A percentile compares a stretch with the other conserved stretches of the same genome.
phyloP scores from a whole-genome alignment of 495 filamentous ascomycete genomes.

The Astrothelium subdiscretum region DNA sequence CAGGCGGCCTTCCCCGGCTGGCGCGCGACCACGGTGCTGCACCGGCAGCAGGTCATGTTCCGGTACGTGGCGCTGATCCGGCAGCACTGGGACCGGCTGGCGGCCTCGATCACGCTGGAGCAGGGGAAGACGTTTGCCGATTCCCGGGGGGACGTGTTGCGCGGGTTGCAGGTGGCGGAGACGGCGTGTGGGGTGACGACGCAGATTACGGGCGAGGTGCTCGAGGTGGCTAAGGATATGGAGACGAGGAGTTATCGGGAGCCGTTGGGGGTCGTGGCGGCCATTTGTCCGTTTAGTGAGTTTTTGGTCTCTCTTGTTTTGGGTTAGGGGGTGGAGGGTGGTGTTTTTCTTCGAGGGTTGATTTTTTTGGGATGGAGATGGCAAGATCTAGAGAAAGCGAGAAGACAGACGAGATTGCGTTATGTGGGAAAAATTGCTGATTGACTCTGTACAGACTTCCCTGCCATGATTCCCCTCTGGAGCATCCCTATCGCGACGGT shows the following conservation, averaged over 20 bases:
- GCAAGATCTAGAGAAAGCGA: not conserved
- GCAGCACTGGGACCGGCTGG: slow-evolving; percentile 89
- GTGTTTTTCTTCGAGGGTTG: not conserved
- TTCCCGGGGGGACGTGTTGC: slow-evolving; percentile 87
- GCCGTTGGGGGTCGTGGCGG: slow-evolving; percentile 86
- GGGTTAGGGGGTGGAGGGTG: not conserved
- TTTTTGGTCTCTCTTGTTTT: slow-evolving; percentile 18
- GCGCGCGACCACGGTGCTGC: slow-evolving; percentile 72
- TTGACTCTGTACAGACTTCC: slow-evolving; percentile 48
- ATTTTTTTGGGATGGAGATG: not conserved
- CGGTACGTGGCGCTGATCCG: slow-evolving; percentile 83
- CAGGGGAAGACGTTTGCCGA: slow-evolving; percentile 98
- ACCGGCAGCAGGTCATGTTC: slow-evolving; percentile 94
- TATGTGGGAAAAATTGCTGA: no score
- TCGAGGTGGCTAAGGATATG: slow-evolving; percentile 99
- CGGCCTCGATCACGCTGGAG: slow-evolving; percentile 91
- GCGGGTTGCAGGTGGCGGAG: slow-evolving; percentile 93
- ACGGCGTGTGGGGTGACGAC: slow-evolving; percentile 90
- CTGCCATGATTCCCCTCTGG: slow-evolving; percentile 99
- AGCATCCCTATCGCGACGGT: slow-evolving; percentile 89
- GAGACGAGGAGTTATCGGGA: slow-evolving; percentile 90
- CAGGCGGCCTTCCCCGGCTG: slow-evolving; percentile 83
- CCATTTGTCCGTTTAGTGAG: slow-evolving; percentile 97
- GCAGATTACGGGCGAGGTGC: slow-evolving; percentile 82
- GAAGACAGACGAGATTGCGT: not conserved